Evolutionary conservation across 441 rosid species (phyloP), one percentile per base, ranked within the genome.

Genomic region (Jatropha podagrica): DNA sequence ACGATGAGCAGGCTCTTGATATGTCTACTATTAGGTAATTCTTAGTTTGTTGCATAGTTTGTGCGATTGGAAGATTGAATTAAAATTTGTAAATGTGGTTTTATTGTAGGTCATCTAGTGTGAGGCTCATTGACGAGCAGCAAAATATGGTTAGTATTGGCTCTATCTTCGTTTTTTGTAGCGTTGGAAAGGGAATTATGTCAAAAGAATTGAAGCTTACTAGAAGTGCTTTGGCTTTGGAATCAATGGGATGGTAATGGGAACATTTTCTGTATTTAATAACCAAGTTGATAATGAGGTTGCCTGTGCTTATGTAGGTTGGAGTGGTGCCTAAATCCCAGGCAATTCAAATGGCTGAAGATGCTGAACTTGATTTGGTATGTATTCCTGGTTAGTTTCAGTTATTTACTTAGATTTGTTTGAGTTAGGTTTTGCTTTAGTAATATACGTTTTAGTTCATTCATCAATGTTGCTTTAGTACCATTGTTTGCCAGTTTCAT

Each of bases 361-460:
- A 88, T 72, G 91, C 93, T 75, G 94, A 85, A 75, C 96, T 93
- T 74, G 96, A 95, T 84, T 76, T 95, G 96, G 97, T 93, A 88
- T 77, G 77, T 44, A 17, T 13, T 27, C 58, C n/a, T 48, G 46
- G 42, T 17, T 18, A 18, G 37, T 38, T 18, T 27, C 65, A 14
- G 2, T 51, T 51, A 14, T 7, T 51, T 51, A 1, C 56, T 51
- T 12, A 12, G 10, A 11, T 12, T 44, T 44, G 48, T 44, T 7
- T 6, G 7, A 11, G 7, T 44, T 5, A 44, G 12, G 48, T 44
- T 44, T 44, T 7, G 48, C 10, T 44, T 44, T 11, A 44, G 48
- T 6, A 44, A 8, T 6, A 44, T 44, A 11, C 7, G 48, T 44
- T 44, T 44, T 44, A 44, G 48, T 44, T 44, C 48, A 44, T 44